Conservation (phyloP, 1,284 basidiomycete genomes). For the Moniliella sp. region DNA sequence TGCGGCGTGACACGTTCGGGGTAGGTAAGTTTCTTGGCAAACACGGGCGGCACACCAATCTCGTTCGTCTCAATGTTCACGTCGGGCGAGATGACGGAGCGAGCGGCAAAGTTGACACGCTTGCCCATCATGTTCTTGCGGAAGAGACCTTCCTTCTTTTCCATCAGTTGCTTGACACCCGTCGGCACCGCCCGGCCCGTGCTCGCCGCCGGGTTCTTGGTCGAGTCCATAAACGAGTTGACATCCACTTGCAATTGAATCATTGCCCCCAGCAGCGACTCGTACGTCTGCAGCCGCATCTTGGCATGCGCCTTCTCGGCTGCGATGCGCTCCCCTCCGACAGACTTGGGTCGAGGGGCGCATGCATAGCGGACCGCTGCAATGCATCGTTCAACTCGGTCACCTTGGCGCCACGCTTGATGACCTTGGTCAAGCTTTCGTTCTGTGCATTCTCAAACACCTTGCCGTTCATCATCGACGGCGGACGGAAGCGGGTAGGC, state of each 20-base stretch:
- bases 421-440: constrained; percentile 63
- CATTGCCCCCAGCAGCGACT: constrained; percentile 54
- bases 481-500: constrained; percentile 85
- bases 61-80: constrained; percentile 98
- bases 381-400: constrained; percentile 46
- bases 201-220: constrained; percentile 69
- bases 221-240: constrained; percentile 90
- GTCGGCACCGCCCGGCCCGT: constrained; percentile 73
- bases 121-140: constrained; percentile 99
- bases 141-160: constrained; percentile 98
- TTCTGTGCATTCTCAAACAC: constrained; percentile 94
- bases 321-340: constrained; percentile 37
- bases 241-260: constrained; percentile 82
- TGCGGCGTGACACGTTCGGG: constrained; percentile 83
- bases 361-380: constrained; percentile 18
- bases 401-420: constrained; percentile 45
- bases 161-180: constrained; percentile 85
- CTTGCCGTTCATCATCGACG: constrained; percentile 71
- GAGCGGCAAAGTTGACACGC: constrained; percentile 95
- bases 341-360: constrained; percentile 15
- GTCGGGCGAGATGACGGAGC: constrained; percentile 96
- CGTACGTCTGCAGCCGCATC: constrained; percentile 40
- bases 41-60: constrained; percentile 91
- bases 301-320: constrained; percentile 28
- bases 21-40: constrained; percentile 87